Conservation (phyloP, 1,284 basidiomycete genomes). For the Naganishia albida region DNA sequence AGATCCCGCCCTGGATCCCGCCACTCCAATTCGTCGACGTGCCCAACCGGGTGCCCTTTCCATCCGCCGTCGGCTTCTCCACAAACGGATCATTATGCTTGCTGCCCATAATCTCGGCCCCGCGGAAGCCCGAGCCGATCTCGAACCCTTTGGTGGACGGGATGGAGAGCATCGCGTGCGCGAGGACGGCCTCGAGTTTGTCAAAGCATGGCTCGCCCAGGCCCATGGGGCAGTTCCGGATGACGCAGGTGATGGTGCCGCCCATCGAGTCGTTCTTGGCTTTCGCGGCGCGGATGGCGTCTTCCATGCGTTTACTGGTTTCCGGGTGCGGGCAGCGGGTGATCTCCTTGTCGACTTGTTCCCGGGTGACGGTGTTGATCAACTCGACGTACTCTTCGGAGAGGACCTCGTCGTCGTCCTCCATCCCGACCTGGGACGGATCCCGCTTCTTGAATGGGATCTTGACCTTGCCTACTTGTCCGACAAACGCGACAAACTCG, state of each 20-base stretch:
- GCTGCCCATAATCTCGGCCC: constrained; percentile 90
- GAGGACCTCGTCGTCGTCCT: constrained; percentile 74
- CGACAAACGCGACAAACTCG: constrained; percentile 37
- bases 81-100: constrained; percentile 92
- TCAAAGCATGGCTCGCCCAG: constrained; percentile 98
- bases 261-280: constrained; percentile 91
- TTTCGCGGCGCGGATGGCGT: constrained; percentile 89
- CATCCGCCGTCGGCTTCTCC: constrained; percentile 45
- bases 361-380: constrained; percentile 77
- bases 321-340: constrained; percentile 89
- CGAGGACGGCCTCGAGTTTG: constrained; percentile 95
- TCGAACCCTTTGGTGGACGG: constrained; percentile 99
- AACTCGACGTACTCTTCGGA: constrained; percentile 81
- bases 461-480: constrained; percentile 88
- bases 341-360: constrained; percentile 80
- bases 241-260: constrained; percentile 94
- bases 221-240: constrained; percentile 84
- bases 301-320: constrained; percentile 85
- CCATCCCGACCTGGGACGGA: constrained; percentile 61
- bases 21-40: constrained; percentile 95
- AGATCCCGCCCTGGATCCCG: constrained; percentile 96
- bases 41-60: constrained; percentile 64
- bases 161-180: constrained; percentile 97
- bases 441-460: constrained; percentile 57
- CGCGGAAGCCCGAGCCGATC: constrained; percentile 94